phyloP scores from a whole-genome alignment of 371 early-diverging fungal species.

The Mucor racemosus region DNA sequence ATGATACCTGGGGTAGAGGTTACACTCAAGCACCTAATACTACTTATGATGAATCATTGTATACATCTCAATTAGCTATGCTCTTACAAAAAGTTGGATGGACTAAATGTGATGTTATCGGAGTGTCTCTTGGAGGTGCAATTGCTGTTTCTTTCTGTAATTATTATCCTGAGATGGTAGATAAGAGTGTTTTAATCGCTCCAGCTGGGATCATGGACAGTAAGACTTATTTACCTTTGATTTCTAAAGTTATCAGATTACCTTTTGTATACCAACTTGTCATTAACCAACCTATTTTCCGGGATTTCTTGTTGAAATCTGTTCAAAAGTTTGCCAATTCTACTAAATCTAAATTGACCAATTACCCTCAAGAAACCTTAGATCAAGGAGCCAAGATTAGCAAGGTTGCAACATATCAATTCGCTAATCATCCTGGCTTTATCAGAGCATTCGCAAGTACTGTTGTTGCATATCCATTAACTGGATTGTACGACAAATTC shows the following conservation, averaged over 20 bases:
- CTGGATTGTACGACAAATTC: slow-evolving; percentile 38
- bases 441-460: slow-evolving; percentile 51
- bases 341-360: neutral
- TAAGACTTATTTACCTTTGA: slow-evolving; percentile 32
- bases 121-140: slow-evolving; percentile 57
- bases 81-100: slow-evolving; percentile 60
- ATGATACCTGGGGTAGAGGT: slow-evolving; percentile 63
- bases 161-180: slow-evolving; percentile 54
- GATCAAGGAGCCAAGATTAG: neutral
- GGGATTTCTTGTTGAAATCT: slow-evolving; percentile 12
- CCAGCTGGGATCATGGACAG: slow-evolving; percentile 58
- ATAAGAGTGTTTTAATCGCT: slow-evolving; percentile 53
- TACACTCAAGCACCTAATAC: slow-evolving; percentile 55
- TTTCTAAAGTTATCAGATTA: slow-evolving; percentile 27
- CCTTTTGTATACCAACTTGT: slow-evolving; percentile 23
- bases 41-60: slow-evolving; percentile 48
- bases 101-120: slow-evolving; percentile 48
- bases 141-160: slow-evolving; percentile 58
- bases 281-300: slow-evolving; percentile 21
- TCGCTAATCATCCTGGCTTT: slow-evolving; percentile 51
- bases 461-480: slow-evolving; percentile 45
- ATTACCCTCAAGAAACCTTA: slow-evolving; percentile 4
- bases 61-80: slow-evolving; percentile 52
- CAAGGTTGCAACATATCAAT: slow-evolving; percentile 33
- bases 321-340: slow-evolving; percentile 4